These are phyloP conservation scores for Trichomonas vaginalis DNA, from an alignment of 208 protist species.

Conservation along the genomic window DNA sequence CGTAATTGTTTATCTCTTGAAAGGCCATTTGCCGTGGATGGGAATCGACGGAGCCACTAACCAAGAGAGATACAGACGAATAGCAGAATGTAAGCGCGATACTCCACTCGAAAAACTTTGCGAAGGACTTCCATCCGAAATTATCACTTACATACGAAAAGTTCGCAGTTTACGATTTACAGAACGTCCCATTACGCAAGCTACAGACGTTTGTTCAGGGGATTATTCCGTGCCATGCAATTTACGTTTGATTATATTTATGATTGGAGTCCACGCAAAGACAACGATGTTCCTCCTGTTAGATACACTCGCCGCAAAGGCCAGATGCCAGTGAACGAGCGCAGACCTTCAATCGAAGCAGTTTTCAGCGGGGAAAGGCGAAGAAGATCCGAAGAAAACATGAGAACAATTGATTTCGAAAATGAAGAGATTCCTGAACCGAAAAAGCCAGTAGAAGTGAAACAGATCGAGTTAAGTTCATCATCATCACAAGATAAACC, in stretches of 20 bases:
- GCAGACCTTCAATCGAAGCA: neutral
- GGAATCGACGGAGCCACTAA: neutral
- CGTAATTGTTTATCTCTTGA: slow-evolving; percentile 94
- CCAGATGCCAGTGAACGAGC: neutral
- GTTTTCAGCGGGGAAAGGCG: neutral
- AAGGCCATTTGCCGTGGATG: slow-evolving; percentile 60
- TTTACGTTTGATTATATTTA: slow-evolving; percentile 89
- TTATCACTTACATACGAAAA: slow-evolving; percentile 88
- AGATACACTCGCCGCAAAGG: neutral
- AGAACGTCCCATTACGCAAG: slow-evolving; percentile 97
- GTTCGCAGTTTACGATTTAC: slow-evolving; percentile 79
- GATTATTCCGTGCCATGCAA: slow-evolving; percentile 82
- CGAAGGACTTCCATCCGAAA: slow-evolving; percentile 60
- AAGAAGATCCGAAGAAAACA: neutral
- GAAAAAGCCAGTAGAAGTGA: neutral
- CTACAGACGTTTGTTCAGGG: slow-evolving; percentile 57
- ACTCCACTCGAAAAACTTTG: slow-evolving; percentile 79
- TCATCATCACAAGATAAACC: no score
- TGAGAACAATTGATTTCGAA: neutral
- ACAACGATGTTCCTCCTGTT: neutral
- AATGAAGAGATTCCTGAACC: neutral
- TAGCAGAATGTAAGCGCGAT: slow-evolving; percentile 36
- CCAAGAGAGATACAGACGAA: neutral
- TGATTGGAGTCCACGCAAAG: slow-evolving; percentile 66
- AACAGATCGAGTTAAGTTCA: neutral